Evolutionary conservation across 2,329 filamentous ascomycete species (phyloP).

Genomic region (Claviceps africana): DNA sequence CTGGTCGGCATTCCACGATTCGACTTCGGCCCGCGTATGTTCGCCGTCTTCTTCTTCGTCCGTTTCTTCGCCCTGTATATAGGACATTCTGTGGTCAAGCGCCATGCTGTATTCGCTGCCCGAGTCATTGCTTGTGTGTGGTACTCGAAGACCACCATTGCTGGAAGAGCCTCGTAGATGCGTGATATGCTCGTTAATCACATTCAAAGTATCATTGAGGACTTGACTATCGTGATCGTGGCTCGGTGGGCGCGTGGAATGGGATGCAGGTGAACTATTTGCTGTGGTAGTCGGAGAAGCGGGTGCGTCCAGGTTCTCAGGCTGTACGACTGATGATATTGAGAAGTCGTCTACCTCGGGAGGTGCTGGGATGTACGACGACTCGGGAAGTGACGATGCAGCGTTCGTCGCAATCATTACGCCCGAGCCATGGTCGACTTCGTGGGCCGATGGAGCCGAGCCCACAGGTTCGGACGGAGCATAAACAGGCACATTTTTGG

Average conservation of each 20-base stretch:
- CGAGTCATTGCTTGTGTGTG: conserved; percentile 57
- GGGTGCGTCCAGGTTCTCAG: conserved; percentile 22
- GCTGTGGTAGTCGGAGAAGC: conserved; percentile 14
- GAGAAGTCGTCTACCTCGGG: conserved; percentile 13
- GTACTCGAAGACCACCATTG: conserved; percentile 36
- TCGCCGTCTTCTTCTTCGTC: conserved; percentile 86
- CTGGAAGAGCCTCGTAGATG: conserved; percentile 51
- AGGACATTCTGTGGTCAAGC: conserved; percentile 64
- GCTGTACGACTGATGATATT: conserved; percentile 32
- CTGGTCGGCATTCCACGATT: conserved; percentile 63
- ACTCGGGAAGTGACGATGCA: conserved; percentile 20
- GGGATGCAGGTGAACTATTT: conserved; percentile 15
- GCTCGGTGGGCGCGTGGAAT: conserved; percentile 25
- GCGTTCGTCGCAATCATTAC: conserved; percentile 11
- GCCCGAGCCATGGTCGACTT: conserved; percentile 11
- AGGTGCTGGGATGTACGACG: conserved; percentile 17
- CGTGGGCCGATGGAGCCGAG: conserved; percentile 18
- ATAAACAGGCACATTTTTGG: conserved; percentile 27
- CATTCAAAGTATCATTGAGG: conserved; percentile 85
- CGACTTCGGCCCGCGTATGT: conserved; percentile 60
- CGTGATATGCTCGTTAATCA: conserved; percentile 94
- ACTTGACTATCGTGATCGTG: conserved; percentile 50
- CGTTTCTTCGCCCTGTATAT: conserved; percentile 87
- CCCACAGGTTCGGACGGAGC: conserved; percentile 17
- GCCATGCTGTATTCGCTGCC: conserved; percentile 83